Base-by-base conservation (phyloP, 164 flowering plant genomes). In the Nymphaea colorata region DNA sequence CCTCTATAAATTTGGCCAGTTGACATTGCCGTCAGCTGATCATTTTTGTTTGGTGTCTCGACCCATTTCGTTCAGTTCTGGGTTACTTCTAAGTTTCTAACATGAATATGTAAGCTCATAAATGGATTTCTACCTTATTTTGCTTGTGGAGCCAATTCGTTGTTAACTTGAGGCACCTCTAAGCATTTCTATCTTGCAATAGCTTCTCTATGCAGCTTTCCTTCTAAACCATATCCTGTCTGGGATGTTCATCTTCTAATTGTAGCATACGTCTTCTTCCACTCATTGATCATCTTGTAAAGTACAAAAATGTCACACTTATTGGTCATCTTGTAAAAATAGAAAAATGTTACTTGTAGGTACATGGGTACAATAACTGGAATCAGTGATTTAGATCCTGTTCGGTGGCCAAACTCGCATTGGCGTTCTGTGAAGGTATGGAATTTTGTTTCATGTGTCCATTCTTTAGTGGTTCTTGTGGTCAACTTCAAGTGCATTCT, bases 341-440 rank as follows among this genome's bases (percentile, higher is more conserved):
- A 25, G 36, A 25, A 25, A 25, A 11, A 61, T 61, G 14, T 16
- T 61, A 4, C 64, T 61, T 17, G 64, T 79, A 91, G 96, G 68
- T 89, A 91, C 73, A 89, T 91, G 96, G 98, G 96, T 72, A 89
- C 96, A 4, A 87, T 91, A 59, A 89, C 93, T 62, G 98, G 93
- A 76, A 87, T 91, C 62, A 79, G 92, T 70, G 96, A 91, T 77
- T 77, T 85, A 43, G 98, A 89, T 77, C 82, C 91, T 73, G 84
- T 68, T 69, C 86, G 87, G 71, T 92, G 98, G 98, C 77, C 85
- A 41, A 88, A 86, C 65, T 92, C 98, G 61, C 93, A 92, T 67
- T 92, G 98, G 98, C 93, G 98, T 59, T 90, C 98, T 2, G 96
- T 92, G 64, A 92, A 92, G 95, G 98, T 92, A 42, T 62, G 69